A percentile compares a stretch with the other conserved stretches of the same genome.
Conservation (phyloP, 2,329 filamentous ascomycete species). For the Chrysoporthe puriensis region DNA sequence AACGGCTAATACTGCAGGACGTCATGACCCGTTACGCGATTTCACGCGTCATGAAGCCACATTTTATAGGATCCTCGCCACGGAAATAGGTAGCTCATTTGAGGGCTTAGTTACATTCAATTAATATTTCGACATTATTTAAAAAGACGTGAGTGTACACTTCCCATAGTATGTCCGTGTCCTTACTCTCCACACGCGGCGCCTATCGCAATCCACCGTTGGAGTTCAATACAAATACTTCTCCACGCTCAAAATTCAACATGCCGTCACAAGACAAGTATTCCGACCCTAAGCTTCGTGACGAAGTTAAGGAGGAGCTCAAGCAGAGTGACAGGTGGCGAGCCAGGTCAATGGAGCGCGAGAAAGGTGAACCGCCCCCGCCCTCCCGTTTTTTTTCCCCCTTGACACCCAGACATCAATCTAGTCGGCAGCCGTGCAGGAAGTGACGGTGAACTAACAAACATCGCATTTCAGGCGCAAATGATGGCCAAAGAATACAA, state of each 20-base stretch:
- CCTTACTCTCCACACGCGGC: background rate
- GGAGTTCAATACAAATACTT: background rate
- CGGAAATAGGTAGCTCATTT: background rate
- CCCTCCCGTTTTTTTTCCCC: too few species aligned
- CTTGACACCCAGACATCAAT: too few species aligned
- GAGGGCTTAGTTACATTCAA: background rate
- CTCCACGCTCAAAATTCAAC: slow-evolving; percentile 39
- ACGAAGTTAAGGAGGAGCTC: slow-evolving; percentile 4
- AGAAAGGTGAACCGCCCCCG: background rate
- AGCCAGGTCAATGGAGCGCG: slow-evolving; percentile 6
- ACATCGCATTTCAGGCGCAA: background rate
- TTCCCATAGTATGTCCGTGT: background rate
- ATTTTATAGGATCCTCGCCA: background rate
- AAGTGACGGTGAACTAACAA: background rate
- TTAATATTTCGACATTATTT: background rate
- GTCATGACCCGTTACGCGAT: background rate
- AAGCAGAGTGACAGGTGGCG: slow-evolving; percentile 6
- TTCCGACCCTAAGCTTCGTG: background rate
- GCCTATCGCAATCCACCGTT: background rate
- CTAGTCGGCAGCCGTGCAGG: too few species aligned
- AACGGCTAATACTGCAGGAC: background rate
- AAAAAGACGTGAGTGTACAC: background rate
- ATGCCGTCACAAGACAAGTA: slow-evolving; percentile 8
- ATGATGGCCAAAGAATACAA: slow-evolving; percentile 12
- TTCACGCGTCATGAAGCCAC: background rate